phyloP scores from a whole-genome alignment of 1,139 yeast species.

The Geotrichum histeridarum region DNA sequence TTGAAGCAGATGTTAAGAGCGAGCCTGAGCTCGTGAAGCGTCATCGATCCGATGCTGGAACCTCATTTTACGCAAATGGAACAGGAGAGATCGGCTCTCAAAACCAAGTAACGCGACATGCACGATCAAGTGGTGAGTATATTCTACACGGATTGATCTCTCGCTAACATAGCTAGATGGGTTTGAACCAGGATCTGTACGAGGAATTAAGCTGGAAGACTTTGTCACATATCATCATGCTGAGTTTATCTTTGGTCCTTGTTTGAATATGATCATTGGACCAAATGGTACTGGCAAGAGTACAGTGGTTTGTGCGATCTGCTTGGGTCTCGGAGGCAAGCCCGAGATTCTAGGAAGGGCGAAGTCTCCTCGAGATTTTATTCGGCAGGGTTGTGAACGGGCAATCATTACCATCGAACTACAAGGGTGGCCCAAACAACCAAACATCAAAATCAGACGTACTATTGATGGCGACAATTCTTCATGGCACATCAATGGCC shows the following conservation, averaged over 20 bases:
- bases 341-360: slow-evolving; percentile 78
- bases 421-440: slow-evolving; percentile 41
- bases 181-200: slow-evolving; percentile 55
- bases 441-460: slow-evolving; percentile 44
- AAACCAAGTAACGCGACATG: background rate
- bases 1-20: too few species aligned
- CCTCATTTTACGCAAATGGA: too few species aligned
- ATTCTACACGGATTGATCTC: background rate
- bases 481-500: slow-evolving; percentile 53
- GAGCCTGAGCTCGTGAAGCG: too few species aligned
- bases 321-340: slow-evolving; percentile 82
- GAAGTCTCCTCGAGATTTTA: slow-evolving; percentile 59
- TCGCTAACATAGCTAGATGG: slow-evolving; percentile 18
- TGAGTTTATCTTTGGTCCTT: slow-evolving; percentile 75
- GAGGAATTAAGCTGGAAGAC: slow-evolving; percentile 61
- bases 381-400: slow-evolving; percentile 61
- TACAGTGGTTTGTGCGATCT: slow-evolving; percentile 88
- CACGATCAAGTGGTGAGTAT: background rate
- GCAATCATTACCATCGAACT: slow-evolving; percentile 64
- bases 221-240: slow-evolving; percentile 80
- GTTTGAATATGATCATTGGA: slow-evolving; percentile 87
- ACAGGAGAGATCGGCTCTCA: background rate
- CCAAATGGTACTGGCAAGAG: slow-evolving; percentile 98
- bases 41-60: too few species aligned
- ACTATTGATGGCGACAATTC: slow-evolving; percentile 36